Evolutionary conservation across 768 basidiomycete genomes (phyloP).

Genomic region (Boletus coccyginus): DNA sequence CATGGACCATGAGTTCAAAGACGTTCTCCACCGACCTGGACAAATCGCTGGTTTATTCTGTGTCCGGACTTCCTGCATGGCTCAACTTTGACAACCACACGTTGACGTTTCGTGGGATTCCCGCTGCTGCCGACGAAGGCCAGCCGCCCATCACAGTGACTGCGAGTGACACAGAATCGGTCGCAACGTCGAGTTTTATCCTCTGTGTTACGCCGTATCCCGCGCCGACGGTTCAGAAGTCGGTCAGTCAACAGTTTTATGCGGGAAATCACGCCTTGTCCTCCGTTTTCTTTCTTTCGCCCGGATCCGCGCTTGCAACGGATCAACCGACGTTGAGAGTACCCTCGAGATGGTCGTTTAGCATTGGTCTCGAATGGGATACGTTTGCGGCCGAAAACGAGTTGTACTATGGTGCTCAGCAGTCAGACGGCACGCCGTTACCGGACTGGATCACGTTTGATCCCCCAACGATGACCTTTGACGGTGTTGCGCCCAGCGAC

Average conservation of each 20-base stretch:
- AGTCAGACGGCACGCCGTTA: slow-evolving; percentile 63
- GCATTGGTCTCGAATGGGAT: slow-evolving; percentile 71
- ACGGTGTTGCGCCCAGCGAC: slow-evolving; percentile 68
- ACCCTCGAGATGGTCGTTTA: slow-evolving; percentile 85
- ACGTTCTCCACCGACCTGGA: slow-evolving; percentile 61
- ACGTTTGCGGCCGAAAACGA: slow-evolving; percentile 52
- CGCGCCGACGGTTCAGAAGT: slow-evolving; percentile 50
- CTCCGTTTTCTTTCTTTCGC: slow-evolving; percentile 69
- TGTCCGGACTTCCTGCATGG: slow-evolving; percentile 69
- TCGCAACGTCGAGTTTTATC: slow-evolving; percentile 50
- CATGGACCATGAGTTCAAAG: slow-evolving; percentile 62
- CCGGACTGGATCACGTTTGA: slow-evolving; percentile 80
- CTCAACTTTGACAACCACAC: slow-evolving; percentile 63
- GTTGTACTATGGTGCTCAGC: slow-evolving; percentile 62
- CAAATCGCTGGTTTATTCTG: slow-evolving; percentile 47
- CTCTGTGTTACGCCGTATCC: slow-evolving; percentile 56
- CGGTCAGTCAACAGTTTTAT: slow-evolving; percentile 61
- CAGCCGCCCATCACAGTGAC: slow-evolving; percentile 57
- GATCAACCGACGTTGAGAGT: slow-evolving; percentile 62
- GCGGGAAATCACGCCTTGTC: slow-evolving; percentile 62
- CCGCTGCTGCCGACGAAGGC: slow-evolving; percentile 61
- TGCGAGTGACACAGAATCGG: slow-evolving; percentile 53
- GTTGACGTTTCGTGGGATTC: slow-evolving; percentile 67
- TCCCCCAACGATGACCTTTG: slow-evolving; percentile 62
- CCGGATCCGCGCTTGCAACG: slow-evolving; percentile 53